Base-by-base conservation (phyloP, 2,329 filamentous ascomycete genomes). In the Ceratocystis huliohia region DNA sequence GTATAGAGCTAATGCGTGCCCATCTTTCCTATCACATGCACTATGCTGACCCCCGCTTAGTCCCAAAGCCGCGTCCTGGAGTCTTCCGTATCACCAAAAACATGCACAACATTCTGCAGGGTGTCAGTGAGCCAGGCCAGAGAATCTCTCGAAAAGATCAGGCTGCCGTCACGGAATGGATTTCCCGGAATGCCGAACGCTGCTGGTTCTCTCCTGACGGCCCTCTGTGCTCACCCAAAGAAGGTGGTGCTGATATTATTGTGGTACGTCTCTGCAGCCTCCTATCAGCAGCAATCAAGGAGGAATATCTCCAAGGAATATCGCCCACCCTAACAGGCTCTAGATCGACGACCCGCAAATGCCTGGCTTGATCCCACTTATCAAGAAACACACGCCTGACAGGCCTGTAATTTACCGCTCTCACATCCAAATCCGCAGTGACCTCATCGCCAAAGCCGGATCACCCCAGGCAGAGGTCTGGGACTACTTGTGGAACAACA, bases 41-140 rank as follows among this genome's bases (percentile, higher is more conserved):
- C 37, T 28, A 45, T 20, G 13, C 33, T 37, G 17, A 20, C 50
- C 33, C n/a, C 37, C 15, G n/a, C 3, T 41, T 30, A 81, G 89
- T 93, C 0, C 89, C 89, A 5, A 91, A 90, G 74, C 88, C 89
- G 25, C 85, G 87, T 63, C 88, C 88, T 2, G 86, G 88, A 17
- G 85, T 93, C 10, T 94, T 94, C 75, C 82, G 88, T 63, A 87
- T 90, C 74, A 94, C 89, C 70, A 94, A 94, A 77, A 91, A 88
- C 70, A 88, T 91, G 71, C 89, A 94, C 82, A 94, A 94, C 75
- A 92, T 93, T 69, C 83, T 94, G 2, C 89, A 94, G 76, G 89
- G 89, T 7, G 89, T 92, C 53, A 84, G 85, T 50, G 78, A 81
- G 30, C 82, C 84, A 0, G 81, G 83, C 2, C 82, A 89, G 70